phyloP scores from a whole-genome alignment of 169 alveolate genomes.

The Plasmodium gaboni region DNA sequence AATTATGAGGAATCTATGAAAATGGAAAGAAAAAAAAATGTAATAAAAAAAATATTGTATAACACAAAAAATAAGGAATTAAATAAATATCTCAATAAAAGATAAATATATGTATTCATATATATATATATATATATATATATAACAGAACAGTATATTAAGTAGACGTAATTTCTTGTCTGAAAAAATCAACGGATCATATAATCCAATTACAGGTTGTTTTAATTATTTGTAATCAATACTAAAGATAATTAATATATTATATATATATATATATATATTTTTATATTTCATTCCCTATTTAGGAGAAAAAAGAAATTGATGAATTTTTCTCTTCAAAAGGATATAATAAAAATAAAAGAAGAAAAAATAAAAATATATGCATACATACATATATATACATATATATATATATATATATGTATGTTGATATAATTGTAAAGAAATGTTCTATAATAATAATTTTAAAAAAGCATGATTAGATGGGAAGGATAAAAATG shows the following conservation, averaged over 20 bases:
- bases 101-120: too few species aligned
- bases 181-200: conserved; percentile 38
- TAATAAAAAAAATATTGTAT: not conserved
- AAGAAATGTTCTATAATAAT: not conserved
- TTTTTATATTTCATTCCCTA: not conserved
- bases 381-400: not conserved
- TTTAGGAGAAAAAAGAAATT: conserved; percentile 47
- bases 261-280: not conserved
- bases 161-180: conserved; percentile 48
- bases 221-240: not conserved
- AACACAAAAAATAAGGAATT: too few species aligned
- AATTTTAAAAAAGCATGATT: conserved; percentile 9
- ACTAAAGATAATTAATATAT: too few species aligned
- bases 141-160: not conserved
- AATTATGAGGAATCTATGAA: conserved; percentile 30
- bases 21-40: conserved; percentile 57
- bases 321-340: not conserved
- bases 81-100: too few species aligned
- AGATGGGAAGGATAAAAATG: conserved; percentile 49
- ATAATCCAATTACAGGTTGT: conserved; percentile 71
- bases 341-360: not conserved
- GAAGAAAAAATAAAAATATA: not conserved
- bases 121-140: not conserved
- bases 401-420: conserved; percentile 7
- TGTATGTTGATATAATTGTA: not conserved